phyloP scores from a whole-genome alignment of 306 rosid species.

The Vicia faba region DNA sequence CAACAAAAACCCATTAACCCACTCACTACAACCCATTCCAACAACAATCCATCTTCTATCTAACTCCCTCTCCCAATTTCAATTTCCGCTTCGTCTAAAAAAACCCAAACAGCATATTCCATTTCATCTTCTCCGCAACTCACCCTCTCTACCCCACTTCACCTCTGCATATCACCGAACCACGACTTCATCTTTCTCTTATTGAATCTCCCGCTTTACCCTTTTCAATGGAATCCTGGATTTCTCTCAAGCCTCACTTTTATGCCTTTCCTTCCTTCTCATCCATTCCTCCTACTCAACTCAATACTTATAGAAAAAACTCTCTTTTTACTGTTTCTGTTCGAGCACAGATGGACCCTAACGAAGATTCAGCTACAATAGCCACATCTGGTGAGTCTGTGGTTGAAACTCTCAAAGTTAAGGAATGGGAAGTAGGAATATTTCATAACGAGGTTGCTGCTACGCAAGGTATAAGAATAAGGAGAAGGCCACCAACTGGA shows the following conservation, averaged over 20 bases:
- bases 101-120: too few relatives aligned
- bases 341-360: slow-evolving; percentile 60
- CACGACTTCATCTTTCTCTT: too few relatives aligned
- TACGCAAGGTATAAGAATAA: slow-evolving; percentile 80
- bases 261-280: slow-evolving; percentile 46
- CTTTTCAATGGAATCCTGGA: slow-evolving; percentile 62
- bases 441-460: slow-evolving; percentile 84
- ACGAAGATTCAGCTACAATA: slow-evolving; percentile 48
- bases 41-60: too few relatives aligned
- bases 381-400: slow-evolving; percentile 46
- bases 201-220: neutral
- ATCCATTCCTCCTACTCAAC: slow-evolving; percentile 37
- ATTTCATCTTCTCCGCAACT: too few relatives aligned
- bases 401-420: slow-evolving; percentile 57
- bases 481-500: slow-evolving; percentile 85
- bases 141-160: too few relatives aligned
- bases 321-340: slow-evolving; percentile 48
- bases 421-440: slow-evolving; percentile 95
- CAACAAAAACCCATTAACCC: too few relatives aligned
- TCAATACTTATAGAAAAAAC: slow-evolving; percentile 31
- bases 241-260: slow-evolving; percentile 50
- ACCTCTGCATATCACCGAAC: too few relatives aligned
- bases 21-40: too few relatives aligned
- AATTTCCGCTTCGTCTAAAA: too few relatives aligned
- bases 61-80: too few relatives aligned